Conservation (phyloP, 2,329 filamentous ascomycete genomes). For the Phaeoacremonium minimum region DNA sequence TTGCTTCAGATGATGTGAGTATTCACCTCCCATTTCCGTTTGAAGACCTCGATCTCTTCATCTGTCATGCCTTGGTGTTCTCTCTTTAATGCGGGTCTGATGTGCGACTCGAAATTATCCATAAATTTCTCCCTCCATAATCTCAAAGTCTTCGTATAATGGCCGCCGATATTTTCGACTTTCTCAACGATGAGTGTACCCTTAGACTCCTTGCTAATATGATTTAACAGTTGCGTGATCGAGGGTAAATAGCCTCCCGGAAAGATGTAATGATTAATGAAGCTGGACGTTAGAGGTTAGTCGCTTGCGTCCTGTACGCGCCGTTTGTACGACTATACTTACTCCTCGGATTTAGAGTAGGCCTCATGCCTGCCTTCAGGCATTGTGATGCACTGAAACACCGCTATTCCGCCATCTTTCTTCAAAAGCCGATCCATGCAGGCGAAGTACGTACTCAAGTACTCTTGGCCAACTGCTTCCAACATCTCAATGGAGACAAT, state of each 20-base stretch:
- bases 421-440: constrained; percentile 62
- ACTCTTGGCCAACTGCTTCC: constrained; percentile 68
- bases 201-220: constrained; percentile 56
- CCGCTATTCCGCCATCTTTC: constrained; percentile 59
- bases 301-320: constrained; percentile 4
- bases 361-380: constrained; percentile 63
- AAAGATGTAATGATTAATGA: constrained; percentile 75
- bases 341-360: constrained; percentile 63
- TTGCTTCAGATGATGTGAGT: neutral
- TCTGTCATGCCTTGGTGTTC: constrained; percentile 58
- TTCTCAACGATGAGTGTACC: constrained; percentile 62
- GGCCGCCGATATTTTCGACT: constrained; percentile 69
- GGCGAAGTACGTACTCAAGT: constrained; percentile 62
- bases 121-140: constrained; percentile 66
- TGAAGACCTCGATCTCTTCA: constrained; percentile 62
- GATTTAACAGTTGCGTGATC: constrained; percentile 49
- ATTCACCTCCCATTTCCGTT: constrained; percentile 64
- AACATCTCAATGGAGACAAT: constrained; percentile 75
- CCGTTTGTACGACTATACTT: constrained; percentile 19
- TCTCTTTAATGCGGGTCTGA: constrained; percentile 53
- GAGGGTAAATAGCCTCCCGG: constrained; percentile 69
- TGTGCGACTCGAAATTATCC: constrained; percentile 54
- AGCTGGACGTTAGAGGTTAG: constrained; percentile 34
- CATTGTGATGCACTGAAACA: constrained; percentile 77
- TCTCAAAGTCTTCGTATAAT: constrained; percentile 66